These are phyloP conservation scores for Debaryomyces subglobosus DNA, from an alignment of 1,139 yeast genomes.

Conservation along the genomic window DNA sequence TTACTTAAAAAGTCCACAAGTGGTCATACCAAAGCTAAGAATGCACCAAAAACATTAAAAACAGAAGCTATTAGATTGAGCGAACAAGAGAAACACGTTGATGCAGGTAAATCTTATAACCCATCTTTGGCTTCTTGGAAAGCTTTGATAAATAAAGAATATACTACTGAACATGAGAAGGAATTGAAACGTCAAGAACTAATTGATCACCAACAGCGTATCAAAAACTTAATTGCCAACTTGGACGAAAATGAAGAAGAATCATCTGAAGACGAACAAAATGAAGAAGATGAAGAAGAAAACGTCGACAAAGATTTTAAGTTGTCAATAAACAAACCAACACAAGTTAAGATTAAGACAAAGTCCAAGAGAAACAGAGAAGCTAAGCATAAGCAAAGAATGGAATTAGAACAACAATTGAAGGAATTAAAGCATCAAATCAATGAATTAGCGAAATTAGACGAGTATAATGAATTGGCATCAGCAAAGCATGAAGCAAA, in stretches of 20 bases:
- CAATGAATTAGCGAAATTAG: conserved; percentile 59
- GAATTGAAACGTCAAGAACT: conserved; percentile 66
- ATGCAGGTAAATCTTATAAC: conserved; percentile 91
- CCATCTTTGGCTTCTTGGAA: conserved; percentile 90
- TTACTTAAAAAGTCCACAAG: conserved; percentile 45
- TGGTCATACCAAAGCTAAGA: conserved; percentile 53
- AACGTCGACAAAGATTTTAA: conserved; percentile 31
- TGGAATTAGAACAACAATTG: conserved; percentile 57
- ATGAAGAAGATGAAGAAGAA: conserved; percentile 28
- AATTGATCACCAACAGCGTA: conserved; percentile 62
- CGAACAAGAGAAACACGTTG: conserved; percentile 43
- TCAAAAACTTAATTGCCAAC: conserved; percentile 64
- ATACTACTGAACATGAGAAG: conserved; percentile 61
- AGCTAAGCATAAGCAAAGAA: conserved; percentile 63
- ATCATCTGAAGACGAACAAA: conserved; percentile 50
- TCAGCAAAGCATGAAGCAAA: conserved; percentile 23
- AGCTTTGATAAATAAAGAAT: conserved; percentile 67
- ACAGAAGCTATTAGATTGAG: conserved; percentile 56
- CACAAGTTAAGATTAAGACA: conserved; percentile 71
- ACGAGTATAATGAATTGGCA: conserved; percentile 49
- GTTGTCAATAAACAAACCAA: conserved; percentile 76
- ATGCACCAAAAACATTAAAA: conserved; percentile 59
- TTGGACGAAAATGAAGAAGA: conserved; percentile 56
- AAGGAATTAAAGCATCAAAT: conserved; percentile 60
- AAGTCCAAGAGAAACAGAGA: conserved; percentile 75